Evolutionary conservation across 2,329 filamentous ascomycete species (phyloP).

Genomic region (Trichoderma sp.): DNA sequence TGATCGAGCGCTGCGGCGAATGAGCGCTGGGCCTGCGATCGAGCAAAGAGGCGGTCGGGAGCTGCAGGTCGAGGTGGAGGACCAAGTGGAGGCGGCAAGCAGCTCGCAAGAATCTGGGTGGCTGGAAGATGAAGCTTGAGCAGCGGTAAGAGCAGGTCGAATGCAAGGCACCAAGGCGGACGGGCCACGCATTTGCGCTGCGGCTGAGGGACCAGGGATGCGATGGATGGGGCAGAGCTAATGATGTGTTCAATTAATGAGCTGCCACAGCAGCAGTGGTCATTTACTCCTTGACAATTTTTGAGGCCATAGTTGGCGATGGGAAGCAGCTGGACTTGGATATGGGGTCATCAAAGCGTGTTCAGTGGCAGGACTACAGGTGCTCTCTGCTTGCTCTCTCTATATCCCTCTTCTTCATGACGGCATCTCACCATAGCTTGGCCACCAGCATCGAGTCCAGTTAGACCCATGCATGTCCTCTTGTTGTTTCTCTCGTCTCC

Average conservation of each 20-base stretch:
- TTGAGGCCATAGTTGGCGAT: neutral
- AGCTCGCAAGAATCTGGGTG: constrained; percentile 28
- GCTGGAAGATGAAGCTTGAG: constrained; percentile 26
- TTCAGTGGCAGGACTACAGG: neutral
- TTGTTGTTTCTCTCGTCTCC: neutral
- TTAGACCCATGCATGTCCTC: neutral
- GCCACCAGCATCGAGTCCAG: neutral
- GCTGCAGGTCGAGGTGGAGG: constrained; percentile 30
- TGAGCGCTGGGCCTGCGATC: constrained; percentile 18
- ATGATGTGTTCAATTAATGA: neutral
- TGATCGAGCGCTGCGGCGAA: constrained; percentile 20
- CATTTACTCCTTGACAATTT: neutral
- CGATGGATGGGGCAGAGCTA: constrained; percentile 17
- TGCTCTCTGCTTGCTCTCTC: neutral
- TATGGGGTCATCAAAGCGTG: neutral
- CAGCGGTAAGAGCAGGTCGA: constrained; percentile 25
- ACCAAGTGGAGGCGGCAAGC: constrained; percentile 26
- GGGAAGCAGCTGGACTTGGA: neutral
- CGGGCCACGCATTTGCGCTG: constrained; percentile 25
- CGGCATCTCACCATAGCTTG: neutral
- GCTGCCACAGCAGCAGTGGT: neutral
- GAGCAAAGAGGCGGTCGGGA: constrained; percentile 29
- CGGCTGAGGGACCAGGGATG: constrained; percentile 14
- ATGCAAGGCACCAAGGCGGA: constrained; percentile 29
- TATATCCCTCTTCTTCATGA: neutral